Evolutionary conservation across 2,329 filamentous ascomycete genomes (phyloP), one percentile per base, ranked within the genome.

Genomic region (Endothia cerciana): DNA sequence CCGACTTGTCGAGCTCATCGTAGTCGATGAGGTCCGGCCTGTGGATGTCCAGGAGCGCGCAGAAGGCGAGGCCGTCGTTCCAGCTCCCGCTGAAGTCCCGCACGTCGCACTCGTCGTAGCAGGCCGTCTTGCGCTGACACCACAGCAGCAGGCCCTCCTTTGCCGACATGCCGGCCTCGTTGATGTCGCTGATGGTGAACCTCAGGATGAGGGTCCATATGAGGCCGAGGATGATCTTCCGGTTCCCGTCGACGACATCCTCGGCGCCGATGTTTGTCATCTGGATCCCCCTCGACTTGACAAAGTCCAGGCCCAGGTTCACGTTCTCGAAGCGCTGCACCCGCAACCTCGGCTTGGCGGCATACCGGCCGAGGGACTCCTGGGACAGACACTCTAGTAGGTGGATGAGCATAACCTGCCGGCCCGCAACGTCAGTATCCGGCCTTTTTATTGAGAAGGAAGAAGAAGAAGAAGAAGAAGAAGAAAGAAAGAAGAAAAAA

Each of bases 181-280:
- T 98, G 82, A 99, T 99, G 78, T 99, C 95, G 77, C 91, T 97
- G 77, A 99, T 99, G 72, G 95, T 99, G 78, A 99, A 99, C 60
- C 95, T 87, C 71, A 97, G 83, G 89, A 99, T 99, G 69, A 99
- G 84, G 6, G 94, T 99, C 95, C 95, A 99, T 79, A 99, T 97
- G 72, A 99, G 83, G 38, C 95, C 95, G 38, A 99, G 84, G 67
- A 98, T 97, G 74, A 99, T 97, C 84, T 98, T 99, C 72, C 91
- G 87, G 78, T 98, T 99, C 43, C 95, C 95, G 77, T 99, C 94
- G 38, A 99, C 95, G 30, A 99, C 92, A 84, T 99, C 95, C 79
- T 98, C 95, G 8, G 95, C 95, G 62, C 95, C 95, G 74, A 98
- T 98, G 73, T 99, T 99, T 71, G 93, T 97, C 90, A 99, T 92